Conservation (phyloP, 2,329 filamentous ascomycete species). For the Alternaria viburni region DNA sequence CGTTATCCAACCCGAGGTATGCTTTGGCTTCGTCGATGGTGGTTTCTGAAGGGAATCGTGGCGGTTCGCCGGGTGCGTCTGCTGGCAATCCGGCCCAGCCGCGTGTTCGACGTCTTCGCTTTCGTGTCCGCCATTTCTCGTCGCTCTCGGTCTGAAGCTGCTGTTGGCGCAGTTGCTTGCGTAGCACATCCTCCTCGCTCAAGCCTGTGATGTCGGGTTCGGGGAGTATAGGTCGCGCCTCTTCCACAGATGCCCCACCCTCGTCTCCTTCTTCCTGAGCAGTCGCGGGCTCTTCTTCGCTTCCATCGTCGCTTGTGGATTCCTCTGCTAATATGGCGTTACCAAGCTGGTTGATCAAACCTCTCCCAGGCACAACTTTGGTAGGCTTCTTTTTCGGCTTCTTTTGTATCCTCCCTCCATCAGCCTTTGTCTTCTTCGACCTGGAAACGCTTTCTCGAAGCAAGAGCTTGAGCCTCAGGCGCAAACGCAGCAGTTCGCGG, state of each 20-base stretch:
- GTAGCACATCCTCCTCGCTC: conserved; percentile 32
- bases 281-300: conserved; percentile 16
- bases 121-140: conserved; percentile 67
- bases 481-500: conserved; percentile 72
- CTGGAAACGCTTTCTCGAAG: conserved; percentile 61
- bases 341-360: conserved; percentile 35
- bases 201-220: conserved; percentile 14
- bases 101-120: conserved; percentile 71
- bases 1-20: conserved; percentile 68
- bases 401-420: conserved; percentile 16
- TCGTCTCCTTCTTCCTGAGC: not conserved
- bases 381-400: conserved; percentile 20
- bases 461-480: conserved; percentile 71
- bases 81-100: conserved; percentile 72
- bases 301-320: conserved; percentile 23
- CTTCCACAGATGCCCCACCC: not conserved
- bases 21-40: conserved; percentile 79
- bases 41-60: conserved; percentile 81
- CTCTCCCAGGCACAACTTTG: conserved; percentile 21
- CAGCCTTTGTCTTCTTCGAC: conserved; percentile 56
- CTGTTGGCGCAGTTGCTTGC: conserved; percentile 38
- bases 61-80: conserved; percentile 70
- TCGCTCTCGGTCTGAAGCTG: conserved; percentile 64
- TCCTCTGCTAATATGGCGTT: conserved; percentile 35
- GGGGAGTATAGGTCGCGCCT: conserved; percentile 6